Conservation (phyloP, 768 basidiomycete species). For the Cystofilobasidium ferigula region DNA sequence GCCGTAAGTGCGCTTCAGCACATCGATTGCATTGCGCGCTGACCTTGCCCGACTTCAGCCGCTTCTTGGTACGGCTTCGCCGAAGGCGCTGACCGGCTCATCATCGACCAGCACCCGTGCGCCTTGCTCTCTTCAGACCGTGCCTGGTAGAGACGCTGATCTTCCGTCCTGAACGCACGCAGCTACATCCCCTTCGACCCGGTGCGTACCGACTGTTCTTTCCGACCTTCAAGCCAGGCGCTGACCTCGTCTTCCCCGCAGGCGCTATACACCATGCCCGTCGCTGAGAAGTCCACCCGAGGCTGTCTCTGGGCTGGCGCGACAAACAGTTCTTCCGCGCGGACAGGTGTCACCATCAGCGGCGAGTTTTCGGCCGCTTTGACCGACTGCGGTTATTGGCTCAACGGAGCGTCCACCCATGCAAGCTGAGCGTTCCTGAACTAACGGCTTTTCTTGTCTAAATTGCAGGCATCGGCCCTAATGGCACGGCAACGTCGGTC, state of each 20-base stretch:
- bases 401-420: slow-evolving; percentile 39
- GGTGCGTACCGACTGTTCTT: background rate
- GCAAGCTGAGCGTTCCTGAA: too few species aligned
- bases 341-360: slow-evolving; percentile 69
- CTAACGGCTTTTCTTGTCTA: background rate
- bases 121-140: background rate
- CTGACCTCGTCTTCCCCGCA: background rate
- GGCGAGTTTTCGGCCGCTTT: slow-evolving; percentile 53
- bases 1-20: too few species aligned
- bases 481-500: background rate
- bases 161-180: background rate
- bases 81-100: slow-evolving; percentile 65
- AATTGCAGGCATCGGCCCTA: background rate
- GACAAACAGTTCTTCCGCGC: slow-evolving; percentile 63
- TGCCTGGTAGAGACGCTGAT: background rate
- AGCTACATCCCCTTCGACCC: slow-evolving; percentile 28
- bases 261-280: background rate
- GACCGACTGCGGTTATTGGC: slow-evolving; percentile 37
- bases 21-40: too few species aligned
- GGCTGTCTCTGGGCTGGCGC: slow-evolving; percentile 50
- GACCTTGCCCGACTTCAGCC: too few species aligned
- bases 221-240: too few species aligned
- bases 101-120: slow-evolving; percentile 55
- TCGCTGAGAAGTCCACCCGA: background rate
- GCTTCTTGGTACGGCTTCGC: slow-evolving; percentile 59